These are phyloP conservation scores for Ogataea salicorniae DNA, from an alignment of 805 yeast genomes.

Conservation along the genomic window DNA sequence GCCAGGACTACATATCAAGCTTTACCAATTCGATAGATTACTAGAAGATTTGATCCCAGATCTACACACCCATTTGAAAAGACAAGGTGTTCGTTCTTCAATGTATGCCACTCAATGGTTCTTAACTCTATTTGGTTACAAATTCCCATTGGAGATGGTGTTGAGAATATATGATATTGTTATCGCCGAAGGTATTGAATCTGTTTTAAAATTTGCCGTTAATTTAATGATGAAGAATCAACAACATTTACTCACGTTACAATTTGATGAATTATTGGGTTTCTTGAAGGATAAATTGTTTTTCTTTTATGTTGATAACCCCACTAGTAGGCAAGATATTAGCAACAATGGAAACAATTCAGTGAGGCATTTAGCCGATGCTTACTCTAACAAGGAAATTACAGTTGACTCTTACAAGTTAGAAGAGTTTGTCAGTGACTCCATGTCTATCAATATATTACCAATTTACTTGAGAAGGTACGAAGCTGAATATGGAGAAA, in stretches of 20 bases:
- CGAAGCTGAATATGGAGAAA: constrained; percentile 66
- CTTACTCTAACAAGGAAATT: constrained; percentile 14
- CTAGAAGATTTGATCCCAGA: constrained; percentile 72
- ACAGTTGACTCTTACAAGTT: constrained; percentile 46
- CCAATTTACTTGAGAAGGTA: constrained; percentile 72
- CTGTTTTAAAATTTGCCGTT: constrained; percentile 77
- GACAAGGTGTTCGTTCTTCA: constrained; percentile 85
- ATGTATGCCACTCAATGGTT: constrained; percentile 99
- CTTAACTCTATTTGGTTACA: constrained; percentile 88
- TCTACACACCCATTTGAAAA: constrained; percentile 66
- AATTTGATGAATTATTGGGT: constrained; percentile 71
- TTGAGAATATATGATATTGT: constrained; percentile 82
- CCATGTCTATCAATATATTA: constrained; percentile 64
- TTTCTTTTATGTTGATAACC: constrained; percentile 51
- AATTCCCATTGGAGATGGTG: constrained; percentile 86
- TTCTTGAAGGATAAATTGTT: constrained; percentile 79
- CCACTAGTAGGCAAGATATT: constrained; percentile 12
- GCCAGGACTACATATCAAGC: constrained; percentile 83
- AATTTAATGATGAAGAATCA: constrained; percentile 73
- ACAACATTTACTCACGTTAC: constrained; percentile 48
- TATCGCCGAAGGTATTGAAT: constrained; percentile 86
- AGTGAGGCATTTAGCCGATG: constrained; percentile 13
- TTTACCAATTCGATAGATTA: constrained; percentile 87
- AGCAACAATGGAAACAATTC: neutral
- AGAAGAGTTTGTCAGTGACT: constrained; percentile 71